Percentiles rank a stretch among this genome's conserved stretches.
These are phyloP conservation scores for Colletotrichum lindemuthianum DNA, from an alignment of 2,329 filamentous ascomycete genomes.

Conservation along the genomic window DNA sequence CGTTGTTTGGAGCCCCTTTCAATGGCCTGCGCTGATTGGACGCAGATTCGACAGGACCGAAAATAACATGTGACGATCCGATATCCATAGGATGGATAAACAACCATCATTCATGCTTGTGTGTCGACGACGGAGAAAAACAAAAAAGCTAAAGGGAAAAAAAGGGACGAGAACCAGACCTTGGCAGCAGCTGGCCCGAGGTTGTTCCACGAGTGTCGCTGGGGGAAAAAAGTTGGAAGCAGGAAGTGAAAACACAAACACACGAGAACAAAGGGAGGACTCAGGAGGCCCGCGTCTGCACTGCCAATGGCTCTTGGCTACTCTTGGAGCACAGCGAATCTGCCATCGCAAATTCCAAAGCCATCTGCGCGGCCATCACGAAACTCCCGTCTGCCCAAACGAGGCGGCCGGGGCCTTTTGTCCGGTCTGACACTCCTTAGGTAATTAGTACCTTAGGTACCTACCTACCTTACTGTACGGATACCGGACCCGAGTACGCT, in stretches of 20 bases:
- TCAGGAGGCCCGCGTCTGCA: slow-evolving; percentile 1
- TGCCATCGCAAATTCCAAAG: neutral
- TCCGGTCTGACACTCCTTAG: too few species aligned
- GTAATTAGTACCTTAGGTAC: too few species aligned
- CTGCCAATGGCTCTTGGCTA: neutral
- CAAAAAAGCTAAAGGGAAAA: too few species aligned
- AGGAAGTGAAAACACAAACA: too few species aligned
- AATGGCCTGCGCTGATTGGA: slow-evolving; percentile 22
- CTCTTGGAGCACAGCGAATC: too few species aligned
- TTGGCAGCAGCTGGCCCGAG: neutral
- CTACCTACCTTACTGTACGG: neutral
- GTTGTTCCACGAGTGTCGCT: too few species aligned
- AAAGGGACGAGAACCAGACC: neutral
- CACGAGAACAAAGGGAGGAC: neutral
- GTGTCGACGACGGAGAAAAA: too few species aligned
- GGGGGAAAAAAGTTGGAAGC: too few species aligned
- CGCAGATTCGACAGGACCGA: slow-evolving; percentile 4
- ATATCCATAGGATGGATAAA: slow-evolving; percentile 7
- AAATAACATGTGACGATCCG: slow-evolving; percentile 32
- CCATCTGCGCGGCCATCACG: too few species aligned
- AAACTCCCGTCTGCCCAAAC: too few species aligned
- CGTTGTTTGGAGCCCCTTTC: slow-evolving; percentile 26
- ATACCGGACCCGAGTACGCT: neutral
- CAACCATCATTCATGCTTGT: slow-evolving; percentile 21
- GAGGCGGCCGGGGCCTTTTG: too few species aligned